Evolutionary conservation across 176 grass and related monocot species (phyloP), one percentile per base, ranked within the genome.

Genomic region (Cenchrus fungigraminus): DNA sequence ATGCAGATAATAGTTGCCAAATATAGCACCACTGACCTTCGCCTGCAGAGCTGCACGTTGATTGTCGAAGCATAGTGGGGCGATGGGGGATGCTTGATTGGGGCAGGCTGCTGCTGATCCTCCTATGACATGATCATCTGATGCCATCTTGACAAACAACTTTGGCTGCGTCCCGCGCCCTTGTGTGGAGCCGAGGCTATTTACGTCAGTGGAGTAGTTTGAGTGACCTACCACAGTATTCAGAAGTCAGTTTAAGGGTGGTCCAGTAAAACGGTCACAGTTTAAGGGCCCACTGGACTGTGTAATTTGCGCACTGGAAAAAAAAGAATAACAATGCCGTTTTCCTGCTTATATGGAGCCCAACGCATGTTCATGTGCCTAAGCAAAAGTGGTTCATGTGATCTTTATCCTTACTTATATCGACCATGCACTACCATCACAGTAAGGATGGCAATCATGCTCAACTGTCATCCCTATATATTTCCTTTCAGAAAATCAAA

Each of bases 1-100:
- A 87, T 70, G 89, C 85, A 87, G 68, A 84, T 87, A 90, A 90
- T 90, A 87, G 89, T 87, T 90, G 61, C 84, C 89, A 90, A 87
- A 90, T 87, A 90, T 90, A 90, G 84, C 70, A 79, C 83, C 75
- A 90, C 74, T 87, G 74, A 28, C 75, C 79, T 61, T 73, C 50
- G 34, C 68, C 84, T 79, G 84, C 84, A 79, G 68, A 79, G 74
- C 49, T 65, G 50, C 84, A 87, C 84, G 84, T 90, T 90, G 74
- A 79, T 87, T 87, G 84, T 87, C 89, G 44, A 83, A 62, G 53
- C 67, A 83, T 55, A 67, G 62, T 79, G 66, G 76, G 37, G 37
- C 37, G 37, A 40, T 40, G 37, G 37, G 37, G 22, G 66, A 4
- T 73, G 14, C 28, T 65, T 86, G 73, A 83, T 82, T 83, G 73